Evolutionary conservation across 352 stramenopile species (phyloP).

Genomic region (Globisporangium sylvaticum): DNA sequence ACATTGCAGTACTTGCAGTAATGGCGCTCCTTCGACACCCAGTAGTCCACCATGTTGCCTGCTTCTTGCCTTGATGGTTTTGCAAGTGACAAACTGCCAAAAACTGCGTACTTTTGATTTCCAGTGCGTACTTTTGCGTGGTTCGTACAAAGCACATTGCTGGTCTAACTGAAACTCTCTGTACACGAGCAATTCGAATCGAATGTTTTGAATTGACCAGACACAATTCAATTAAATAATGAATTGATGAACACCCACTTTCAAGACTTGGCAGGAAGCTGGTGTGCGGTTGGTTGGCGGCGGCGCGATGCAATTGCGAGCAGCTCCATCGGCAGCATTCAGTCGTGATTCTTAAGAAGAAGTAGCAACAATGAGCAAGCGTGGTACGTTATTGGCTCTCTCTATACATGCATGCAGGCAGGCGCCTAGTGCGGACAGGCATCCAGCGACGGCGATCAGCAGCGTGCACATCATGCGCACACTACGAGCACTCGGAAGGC

Average conservation of each 20-base stretch:
- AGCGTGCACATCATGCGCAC: not conserved
- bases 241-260: not conserved
- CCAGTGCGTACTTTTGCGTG: not conserved
- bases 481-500: not conserved
- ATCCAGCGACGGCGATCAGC: not conserved
- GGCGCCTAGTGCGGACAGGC: not conserved
- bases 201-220: not conserved
- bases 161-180: not conserved
- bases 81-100: not conserved
- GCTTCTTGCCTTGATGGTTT: not conserved
- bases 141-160: too few relatives aligned
- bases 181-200: not conserved
- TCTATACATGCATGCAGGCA: not conserved
- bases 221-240: not conserved
- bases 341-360: slow-evolving; percentile 86
- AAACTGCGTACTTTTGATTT: not conserved
- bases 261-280: not conserved
- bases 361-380: slow-evolving; percentile 81
- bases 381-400: slow-evolving; percentile 46
- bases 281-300: slow-evolving; percentile 25
- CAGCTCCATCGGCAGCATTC: slow-evolving; percentile 7
- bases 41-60: slow-evolving; percentile 57
- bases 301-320: not conserved
- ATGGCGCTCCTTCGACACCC: slow-evolving; percentile 63
- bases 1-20: slow-evolving; percentile 89